Evolutionary conservation across 768 basidiomycete species (phyloP), one percentile per base, ranked within the genome.

Genomic region (Tulasnella sp.): DNA sequence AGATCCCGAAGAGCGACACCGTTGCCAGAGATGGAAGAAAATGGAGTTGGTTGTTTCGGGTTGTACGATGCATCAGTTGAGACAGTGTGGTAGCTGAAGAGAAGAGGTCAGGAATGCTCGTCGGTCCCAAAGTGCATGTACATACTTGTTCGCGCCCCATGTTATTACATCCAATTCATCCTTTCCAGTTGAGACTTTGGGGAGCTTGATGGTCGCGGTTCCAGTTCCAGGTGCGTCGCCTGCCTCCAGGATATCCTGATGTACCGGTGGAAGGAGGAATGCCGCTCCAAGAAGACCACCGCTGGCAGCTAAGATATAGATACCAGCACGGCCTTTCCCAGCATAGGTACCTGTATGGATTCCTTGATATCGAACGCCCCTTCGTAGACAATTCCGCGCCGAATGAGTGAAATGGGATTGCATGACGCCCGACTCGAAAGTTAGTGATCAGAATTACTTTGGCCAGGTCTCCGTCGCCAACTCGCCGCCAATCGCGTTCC

Each of bases 101-200:
- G 13, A 17, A 30, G 34, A 58, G 45, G 45, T 5, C 55, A 26
- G 51, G 9, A 58, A n/a, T n/a, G n/a, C n/a, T n/a, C n/a, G n/a
- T n/a, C 17, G 24, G 24, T 7, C 27, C 26, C 23, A 2, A 21
- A 58, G 41, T 19, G 17, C 21, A 21, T 15, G 19, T 32, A 29
- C 76, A 64, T 67, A 85, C 86, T 71, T 79, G 66, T 88, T 89
- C 19, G 85, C 85, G 41, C 87, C 86, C 86, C 87, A 89, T 0
- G 81, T 80, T 9, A 86, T 67, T 2, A 79, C 74, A 54, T 71
- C 71, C 50, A 86, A 65, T n/a, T 52, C 65, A 13, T 66, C 67
- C 48, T 58, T 58, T 38, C 41, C 53, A 21, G 53, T 19, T 4
- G 53, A 24, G 1, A 38, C 32, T 19, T 29, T 38, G 17, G 52